Conservation (phyloP, 78 protist species). For the Monosiga brevicollis region DNA sequence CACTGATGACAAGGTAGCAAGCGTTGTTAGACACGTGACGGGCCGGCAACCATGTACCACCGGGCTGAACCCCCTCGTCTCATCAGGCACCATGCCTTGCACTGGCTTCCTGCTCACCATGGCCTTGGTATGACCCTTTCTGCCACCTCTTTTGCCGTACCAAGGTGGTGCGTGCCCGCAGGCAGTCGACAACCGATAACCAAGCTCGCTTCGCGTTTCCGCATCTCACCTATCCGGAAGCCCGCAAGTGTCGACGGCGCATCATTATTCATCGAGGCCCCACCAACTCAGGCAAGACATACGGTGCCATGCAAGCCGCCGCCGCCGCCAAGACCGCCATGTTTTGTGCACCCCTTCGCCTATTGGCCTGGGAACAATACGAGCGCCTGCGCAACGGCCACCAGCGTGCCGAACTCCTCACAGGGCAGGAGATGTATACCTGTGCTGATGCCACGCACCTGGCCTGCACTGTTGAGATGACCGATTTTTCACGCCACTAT, state of each 20-base stretch:
- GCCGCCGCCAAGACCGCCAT: conserved; percentile 17
- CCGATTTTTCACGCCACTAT: neutral
- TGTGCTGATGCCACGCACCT: too few relatives aligned
- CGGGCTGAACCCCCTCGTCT: too few relatives aligned
- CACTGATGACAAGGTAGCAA: too few relatives aligned
- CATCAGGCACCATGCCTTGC: too few relatives aligned
- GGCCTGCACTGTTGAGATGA: conserved; percentile 64
- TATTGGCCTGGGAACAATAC: conserved; percentile 47
- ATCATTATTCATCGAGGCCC: conserved; percentile 61
- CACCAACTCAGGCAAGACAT: conserved; percentile 71
- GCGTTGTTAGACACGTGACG: too few relatives aligned
- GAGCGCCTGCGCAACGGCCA: conserved; percentile 2
- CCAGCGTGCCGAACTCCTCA: neutral
- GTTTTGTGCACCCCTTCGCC: conserved; percentile 55
- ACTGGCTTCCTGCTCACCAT: too few relatives aligned
- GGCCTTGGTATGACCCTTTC: too few relatives aligned
- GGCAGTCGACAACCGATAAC: too few relatives aligned
- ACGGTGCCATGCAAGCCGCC: conserved; percentile 24
- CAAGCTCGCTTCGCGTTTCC: neutral
- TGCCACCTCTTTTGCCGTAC: too few relatives aligned
- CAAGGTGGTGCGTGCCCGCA: too few relatives aligned
- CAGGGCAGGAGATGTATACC: neutral
- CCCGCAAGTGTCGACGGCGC: neutral
- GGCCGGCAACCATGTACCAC: too few relatives aligned
- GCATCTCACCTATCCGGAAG: conserved; percentile 2